Base-by-base conservation (phyloP, 208 protist species). In the Trypanosoma cruzi region DNA sequence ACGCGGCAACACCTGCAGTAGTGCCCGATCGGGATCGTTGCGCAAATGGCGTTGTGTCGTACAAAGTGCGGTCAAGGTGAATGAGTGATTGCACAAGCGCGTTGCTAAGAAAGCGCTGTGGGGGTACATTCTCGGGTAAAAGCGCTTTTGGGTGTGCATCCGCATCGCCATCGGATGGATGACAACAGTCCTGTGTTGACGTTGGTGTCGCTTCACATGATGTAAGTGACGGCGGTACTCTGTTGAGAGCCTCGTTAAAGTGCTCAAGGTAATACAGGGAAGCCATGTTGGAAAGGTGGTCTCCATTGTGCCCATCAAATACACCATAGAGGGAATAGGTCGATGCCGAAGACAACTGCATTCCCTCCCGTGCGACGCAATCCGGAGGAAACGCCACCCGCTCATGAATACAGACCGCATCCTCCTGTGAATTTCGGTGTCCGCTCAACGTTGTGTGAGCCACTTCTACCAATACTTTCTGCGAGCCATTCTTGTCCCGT, bases 301-400 rank as follows among this genome's bases (percentile, higher is more conserved):
- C 81, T 16, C 89, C 89, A 57, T 85, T 83, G 71, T 94, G 89
- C 0, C 89, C 89, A 49, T 94, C 89, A 65, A 94, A 92, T 4
- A 94, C 86, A 26, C 77, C 89, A 29, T 85, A 82, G 55, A 81
- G 81, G 8, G 50, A 53, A 22, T 60, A 68, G 0, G 62, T 44
- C 40, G 40, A 44, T 44, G 40, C 24, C 44, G 18, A 26, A 8
- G 52, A 57, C 26, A 18, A 4, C 1, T 26, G 24, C 28, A 31
- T 14, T 36, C 14, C 40, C 14, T 53, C 34, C 1, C 20, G 28
- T 20, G 48, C 29, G 18, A 28, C 29, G 40, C 59, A 54, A 4
- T 58, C 59, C 28, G n/a, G 1, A 0, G 61, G 60, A 48, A 67
- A 73, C 14, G 4, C 29, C 26, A 71, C 42, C 20, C 37, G 55